phyloP scores from a whole-genome alignment of 2,329 filamentous ascomycete species.

The Cercospora zeina region DNA sequence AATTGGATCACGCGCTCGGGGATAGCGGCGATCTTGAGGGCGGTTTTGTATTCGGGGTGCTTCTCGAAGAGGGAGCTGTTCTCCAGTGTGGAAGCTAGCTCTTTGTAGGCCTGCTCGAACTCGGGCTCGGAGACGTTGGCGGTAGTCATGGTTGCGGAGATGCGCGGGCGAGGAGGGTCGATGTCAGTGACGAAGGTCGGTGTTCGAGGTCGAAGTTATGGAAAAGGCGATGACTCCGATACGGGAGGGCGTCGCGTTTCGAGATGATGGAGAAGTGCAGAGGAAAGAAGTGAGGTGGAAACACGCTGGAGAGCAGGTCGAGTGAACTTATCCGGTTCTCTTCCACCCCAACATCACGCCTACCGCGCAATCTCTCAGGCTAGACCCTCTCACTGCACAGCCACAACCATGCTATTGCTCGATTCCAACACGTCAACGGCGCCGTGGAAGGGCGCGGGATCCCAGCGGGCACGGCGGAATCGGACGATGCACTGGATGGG shows the following conservation, averaged over 20 bases:
- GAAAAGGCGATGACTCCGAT: neutral
- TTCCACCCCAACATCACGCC: constrained; percentile 6
- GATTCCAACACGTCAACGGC: constrained; percentile 20
- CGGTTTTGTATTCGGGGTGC: constrained; percentile 91
- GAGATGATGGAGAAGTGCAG: neutral
- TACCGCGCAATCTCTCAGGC: constrained; percentile 6
- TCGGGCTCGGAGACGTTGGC: constrained; percentile 82
- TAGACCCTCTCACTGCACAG: neutral
- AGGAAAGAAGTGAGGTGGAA: neutral
- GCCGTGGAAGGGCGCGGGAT: constrained; percentile 9
- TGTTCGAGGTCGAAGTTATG: neutral
- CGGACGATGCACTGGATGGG: neutral
- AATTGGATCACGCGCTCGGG: constrained; percentile 97
- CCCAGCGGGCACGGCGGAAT: neutral
- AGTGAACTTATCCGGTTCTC: constrained; percentile 12
- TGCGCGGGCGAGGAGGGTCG: neutral
- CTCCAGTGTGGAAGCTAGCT: constrained; percentile 93
- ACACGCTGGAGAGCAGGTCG: constrained; percentile 1
- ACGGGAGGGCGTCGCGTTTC: neutral
- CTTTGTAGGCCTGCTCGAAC: constrained; percentile 63
- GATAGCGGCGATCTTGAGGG: constrained; percentile 81
- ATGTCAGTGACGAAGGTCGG: neutral
- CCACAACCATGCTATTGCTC: constrained; percentile 13
- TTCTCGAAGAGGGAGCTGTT: constrained; percentile 89
- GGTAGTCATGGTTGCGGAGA: constrained; percentile 47